Evolutionary conservation across 768 basidiomycete species (phyloP).

Genomic region (Tylopilus intermedius): DNA sequence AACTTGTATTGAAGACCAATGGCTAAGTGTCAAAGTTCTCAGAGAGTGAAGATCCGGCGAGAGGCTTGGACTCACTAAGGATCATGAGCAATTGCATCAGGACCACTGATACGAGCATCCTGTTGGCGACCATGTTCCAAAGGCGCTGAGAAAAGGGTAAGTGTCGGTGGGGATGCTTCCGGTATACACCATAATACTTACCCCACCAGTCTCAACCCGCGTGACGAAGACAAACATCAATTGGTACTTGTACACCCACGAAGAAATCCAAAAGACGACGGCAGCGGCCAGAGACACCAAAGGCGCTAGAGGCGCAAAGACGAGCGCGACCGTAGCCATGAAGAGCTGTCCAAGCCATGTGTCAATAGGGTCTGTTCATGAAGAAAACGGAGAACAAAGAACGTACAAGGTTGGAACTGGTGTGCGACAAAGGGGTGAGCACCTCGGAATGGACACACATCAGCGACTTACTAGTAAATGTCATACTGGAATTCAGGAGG

Average conservation of each 20-base stretch:
- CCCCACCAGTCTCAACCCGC: constrained; percentile 89
- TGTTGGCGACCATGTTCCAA: constrained; percentile 93
- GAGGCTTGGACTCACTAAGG: constrained; percentile 59
- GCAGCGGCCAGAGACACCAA: constrained; percentile 80
- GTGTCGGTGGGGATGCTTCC: neutral
- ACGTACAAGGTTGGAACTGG: constrained; percentile 55
- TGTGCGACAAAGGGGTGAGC: constrained; percentile 2
- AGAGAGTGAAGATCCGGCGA: neutral
- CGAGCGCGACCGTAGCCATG: constrained; percentile 88
- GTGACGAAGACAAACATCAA: constrained; percentile 91
- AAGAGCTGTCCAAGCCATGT: constrained; percentile 48
- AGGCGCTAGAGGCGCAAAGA: constrained; percentile 93
- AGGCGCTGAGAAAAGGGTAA: constrained; percentile 51
- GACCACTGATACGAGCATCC: constrained; percentile 69
- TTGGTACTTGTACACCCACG: constrained; percentile 93
- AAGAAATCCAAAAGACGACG: constrained; percentile 82
- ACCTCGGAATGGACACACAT: neutral
- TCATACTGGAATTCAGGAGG: constrained; percentile 87
- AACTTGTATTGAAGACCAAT: constrained; percentile 80
- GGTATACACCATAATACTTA: constrained; percentile 36
- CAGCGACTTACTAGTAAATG: constrained; percentile 65
- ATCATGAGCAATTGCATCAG: constrained; percentile 87
- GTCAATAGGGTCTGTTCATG: constrained; percentile 3
- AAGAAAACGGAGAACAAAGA: neutral
- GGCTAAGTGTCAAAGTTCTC: constrained; percentile 39